phyloP scores from a whole-genome alignment of 495 filamentous ascomycete species.

The Echria macrotheca region DNA sequence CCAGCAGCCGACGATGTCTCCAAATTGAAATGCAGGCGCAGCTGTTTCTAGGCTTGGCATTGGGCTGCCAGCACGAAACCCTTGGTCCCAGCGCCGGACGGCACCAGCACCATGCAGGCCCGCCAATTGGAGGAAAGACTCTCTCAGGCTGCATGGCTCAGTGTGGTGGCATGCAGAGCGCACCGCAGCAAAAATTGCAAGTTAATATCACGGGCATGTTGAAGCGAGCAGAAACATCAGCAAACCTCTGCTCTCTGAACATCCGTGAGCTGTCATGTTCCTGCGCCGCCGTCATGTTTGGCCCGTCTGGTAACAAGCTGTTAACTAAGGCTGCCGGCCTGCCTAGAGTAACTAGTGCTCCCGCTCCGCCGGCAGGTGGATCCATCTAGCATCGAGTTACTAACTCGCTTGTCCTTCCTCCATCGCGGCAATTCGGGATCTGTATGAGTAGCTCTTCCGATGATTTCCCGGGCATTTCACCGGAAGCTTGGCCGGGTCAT shows the following conservation, averaged over 20 bases:
- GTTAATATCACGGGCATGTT: constrained; percentile 1
- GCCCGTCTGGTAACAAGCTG: too few relatives aligned
- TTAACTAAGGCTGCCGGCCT: too few relatives aligned
- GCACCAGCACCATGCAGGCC: too few relatives aligned
- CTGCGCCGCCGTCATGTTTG: too few relatives aligned
- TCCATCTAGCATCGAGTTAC: too few relatives aligned
- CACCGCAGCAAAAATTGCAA: background rate
- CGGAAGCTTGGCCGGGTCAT: background rate
- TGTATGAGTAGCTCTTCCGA: background rate
- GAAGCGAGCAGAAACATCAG: background rate
- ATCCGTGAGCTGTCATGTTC: too few relatives aligned
- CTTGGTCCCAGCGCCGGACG: too few relatives aligned
- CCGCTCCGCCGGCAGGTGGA: too few relatives aligned
- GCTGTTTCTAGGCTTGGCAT: background rate
- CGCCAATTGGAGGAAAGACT: too few relatives aligned
- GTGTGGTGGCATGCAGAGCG: constrained; percentile 1
- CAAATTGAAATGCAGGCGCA: constrained; percentile 5
- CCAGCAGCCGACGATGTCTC: background rate
- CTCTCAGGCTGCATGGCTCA: background rate
- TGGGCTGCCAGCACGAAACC: background rate
- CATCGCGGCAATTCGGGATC: background rate
- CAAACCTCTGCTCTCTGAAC: too few relatives aligned
- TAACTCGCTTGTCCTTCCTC: too few relatives aligned
- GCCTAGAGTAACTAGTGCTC: too few relatives aligned
- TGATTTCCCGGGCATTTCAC: background rate